Evolutionary conservation across 2,329 filamentous ascomycete genomes (phyloP), one percentile per base, ranked within the genome.

Genomic region (Aureobasidium musti): DNA sequence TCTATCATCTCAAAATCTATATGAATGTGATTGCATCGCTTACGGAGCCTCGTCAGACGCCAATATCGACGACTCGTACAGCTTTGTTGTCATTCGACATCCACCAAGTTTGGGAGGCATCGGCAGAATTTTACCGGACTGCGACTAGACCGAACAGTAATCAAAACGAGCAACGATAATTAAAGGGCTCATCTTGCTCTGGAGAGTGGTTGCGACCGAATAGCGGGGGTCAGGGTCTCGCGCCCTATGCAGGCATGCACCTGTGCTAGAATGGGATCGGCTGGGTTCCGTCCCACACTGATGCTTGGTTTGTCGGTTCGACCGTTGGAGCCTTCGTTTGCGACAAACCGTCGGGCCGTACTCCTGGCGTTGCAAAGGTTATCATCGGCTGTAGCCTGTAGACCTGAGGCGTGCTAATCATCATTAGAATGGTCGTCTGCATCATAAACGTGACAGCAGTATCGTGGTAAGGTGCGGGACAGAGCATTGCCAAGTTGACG

Each of bases 141-240:
- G 19, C 19, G 59, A 52, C 45, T 63, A 63, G 59, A 37, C 59
- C 23, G 33, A 35, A 26, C 43, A 52, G 39, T 39, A 63, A 63
- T 63, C n/a, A 52, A 63, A 63, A 63, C 59, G 59, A 63, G 45
- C 14, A 52, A 41, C 59, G 59, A 63, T 63, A 52, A 63, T 63
- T 39, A 63, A 63, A 50, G 59, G 8, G 35, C 59, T 63, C 59
- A 52, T 50, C 30, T 41, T 63, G 59, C 59, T 63, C 7, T 47
- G 21, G 5, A 47, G 43, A 13, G 7, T 50, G 45, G 59, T 63
- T 63, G 41, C 45, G 39, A 53, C 61, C 61, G 37, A 54, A 64
- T 64, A 54, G 61, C 61, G 61, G 61, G 61, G 61, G 61, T 54
- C 61, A 64, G 61, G 61, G 61, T 54, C 61, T 54, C 14, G 28